Conservation (phyloP, 805 yeast species). For the Spathaspora boniae region DNA sequence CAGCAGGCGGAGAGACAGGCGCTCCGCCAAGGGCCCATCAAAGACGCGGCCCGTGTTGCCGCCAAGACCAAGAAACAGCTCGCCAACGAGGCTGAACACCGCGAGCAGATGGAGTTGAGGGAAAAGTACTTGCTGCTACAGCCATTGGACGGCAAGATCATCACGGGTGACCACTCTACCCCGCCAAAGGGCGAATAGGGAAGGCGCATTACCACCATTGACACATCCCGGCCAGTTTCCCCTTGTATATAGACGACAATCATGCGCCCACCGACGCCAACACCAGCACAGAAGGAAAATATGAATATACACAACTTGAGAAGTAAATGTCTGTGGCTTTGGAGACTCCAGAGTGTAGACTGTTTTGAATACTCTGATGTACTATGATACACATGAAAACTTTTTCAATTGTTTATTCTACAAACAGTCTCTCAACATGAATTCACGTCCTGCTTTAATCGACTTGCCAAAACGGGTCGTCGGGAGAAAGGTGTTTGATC, state of each 20-base stretch:
- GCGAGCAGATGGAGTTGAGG: slow-evolving; percentile 56
- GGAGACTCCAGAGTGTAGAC: slow-evolving; percentile 46
- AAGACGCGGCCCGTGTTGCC: slow-evolving; percentile 67
- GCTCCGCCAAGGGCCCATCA: slow-evolving; percentile 78
- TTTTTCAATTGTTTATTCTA: slow-evolving; percentile 13
- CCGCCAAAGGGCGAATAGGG: no score
- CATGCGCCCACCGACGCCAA: not conserved
- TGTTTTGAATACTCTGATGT: slow-evolving; percentile 33
- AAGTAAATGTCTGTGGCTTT: slow-evolving; percentile 40
- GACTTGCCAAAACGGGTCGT: slow-evolving; percentile 44
- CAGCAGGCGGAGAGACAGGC: slow-evolving; percentile 70
- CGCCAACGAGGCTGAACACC: slow-evolving; percentile 63
- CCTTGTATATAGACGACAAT: not conserved
- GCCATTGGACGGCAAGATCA: slow-evolving; percentile 47
- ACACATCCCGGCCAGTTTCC: not conserved
- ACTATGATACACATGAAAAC: slow-evolving; percentile 50
- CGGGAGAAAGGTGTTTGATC: slow-evolving; percentile 31
- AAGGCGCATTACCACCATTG: slow-evolving; percentile 5
- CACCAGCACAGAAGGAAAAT: not conserved
- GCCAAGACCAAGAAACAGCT: slow-evolving; percentile 45
- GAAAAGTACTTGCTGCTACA: slow-evolving; percentile 57
- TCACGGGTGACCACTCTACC: slow-evolving; percentile 34
- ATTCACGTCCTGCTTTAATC: slow-evolving; percentile 29
- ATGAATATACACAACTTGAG: slow-evolving; percentile 1
- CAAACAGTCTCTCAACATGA: slow-evolving; percentile 7